Evolutionary conservation across 2,329 filamentous ascomycete genomes (phyloP).

Genomic region (Nigrograna mackinnonii): DNA sequence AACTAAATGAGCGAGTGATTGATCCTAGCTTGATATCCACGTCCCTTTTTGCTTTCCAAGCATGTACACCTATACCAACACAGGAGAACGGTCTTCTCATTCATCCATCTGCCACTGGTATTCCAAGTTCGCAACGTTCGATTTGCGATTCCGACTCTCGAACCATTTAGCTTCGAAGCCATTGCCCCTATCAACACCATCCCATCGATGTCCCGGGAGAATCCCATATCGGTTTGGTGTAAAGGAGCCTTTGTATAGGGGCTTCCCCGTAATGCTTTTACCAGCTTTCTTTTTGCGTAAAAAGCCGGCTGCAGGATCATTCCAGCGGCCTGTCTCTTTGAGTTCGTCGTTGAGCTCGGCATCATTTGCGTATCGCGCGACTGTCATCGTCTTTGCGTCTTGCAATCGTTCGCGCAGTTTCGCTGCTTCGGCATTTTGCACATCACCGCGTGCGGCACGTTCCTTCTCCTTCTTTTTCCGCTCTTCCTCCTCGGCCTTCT

Average conservation of each 20-base stretch:
- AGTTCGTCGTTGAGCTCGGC: slow-evolving; percentile 82
- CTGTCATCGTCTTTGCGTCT: slow-evolving; percentile 79
- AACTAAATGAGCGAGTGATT: no score
- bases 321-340: slow-evolving; percentile 79
- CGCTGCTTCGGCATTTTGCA: slow-evolving; percentile 73
- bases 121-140: slow-evolving; percentile 76
- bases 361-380: slow-evolving; percentile 84
- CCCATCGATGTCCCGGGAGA: slow-evolving; percentile 89
- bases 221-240: slow-evolving; percentile 95
- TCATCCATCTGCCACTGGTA: slow-evolving; percentile 98
- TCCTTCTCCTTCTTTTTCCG: slow-evolving; percentile 66
- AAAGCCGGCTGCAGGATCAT: slow-evolving; percentile 89
- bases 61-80: no score
- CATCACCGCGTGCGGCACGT: slow-evolving; percentile 79
- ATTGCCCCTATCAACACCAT: slow-evolving; percentile 92
- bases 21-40: no score
- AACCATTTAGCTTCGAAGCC: slow-evolving; percentile 95
- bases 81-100: no score
- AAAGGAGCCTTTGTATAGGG: slow-evolving; percentile 76
- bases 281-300: slow-evolving; percentile 58
- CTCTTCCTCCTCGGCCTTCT: slow-evolving; percentile 73
- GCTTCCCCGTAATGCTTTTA: slow-evolving; percentile 58
- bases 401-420: slow-evolving; percentile 69
- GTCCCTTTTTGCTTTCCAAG: no score
- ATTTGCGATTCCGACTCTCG: slow-evolving; percentile 77